Conservation (phyloP, 1,139 yeast species). For the Geotrichum macrosporum region DNA sequence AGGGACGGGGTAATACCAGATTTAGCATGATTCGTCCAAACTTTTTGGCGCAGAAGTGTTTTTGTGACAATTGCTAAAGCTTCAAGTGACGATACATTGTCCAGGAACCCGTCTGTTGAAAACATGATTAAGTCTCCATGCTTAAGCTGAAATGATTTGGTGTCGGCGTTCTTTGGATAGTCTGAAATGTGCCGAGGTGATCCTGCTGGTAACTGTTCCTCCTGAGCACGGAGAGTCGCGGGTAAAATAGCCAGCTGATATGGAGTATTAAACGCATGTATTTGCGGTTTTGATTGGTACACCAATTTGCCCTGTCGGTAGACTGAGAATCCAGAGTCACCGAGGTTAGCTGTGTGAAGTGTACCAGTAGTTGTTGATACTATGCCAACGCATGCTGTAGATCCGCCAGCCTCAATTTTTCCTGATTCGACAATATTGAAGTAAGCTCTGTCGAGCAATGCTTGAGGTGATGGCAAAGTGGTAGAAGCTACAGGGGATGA, state of each 20-base stretch:
- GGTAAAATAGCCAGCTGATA: conserved; percentile 88
- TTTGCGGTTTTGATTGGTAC: conserved; percentile 69
- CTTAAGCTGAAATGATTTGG: conserved; percentile 36
- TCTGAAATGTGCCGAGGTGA: conserved; percentile 61
- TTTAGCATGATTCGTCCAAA: conserved; percentile 21
- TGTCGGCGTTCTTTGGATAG: conserved; percentile 47
- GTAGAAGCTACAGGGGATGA: not conserved
- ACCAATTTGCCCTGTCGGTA: conserved; percentile 63
- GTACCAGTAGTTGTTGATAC: conserved; percentile 51
- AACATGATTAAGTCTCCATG: conserved; percentile 72
- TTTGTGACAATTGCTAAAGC: conserved; percentile 48
- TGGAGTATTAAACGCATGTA: conserved; percentile 88
- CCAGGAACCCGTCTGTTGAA: conserved; percentile 93
- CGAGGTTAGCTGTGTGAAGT: conserved; percentile 71
- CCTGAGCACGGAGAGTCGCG: conserved; percentile 49
- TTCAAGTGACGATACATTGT: conserved; percentile 72
- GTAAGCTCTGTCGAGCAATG: conserved; percentile 8
- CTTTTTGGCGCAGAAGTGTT: conserved; percentile 28
- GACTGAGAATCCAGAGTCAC: conserved; percentile 93
- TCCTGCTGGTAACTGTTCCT: conserved; percentile 36
- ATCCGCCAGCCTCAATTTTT: conserved; percentile 78
- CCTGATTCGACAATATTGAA: conserved; percentile 7
- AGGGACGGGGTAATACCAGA: conserved; percentile 21
- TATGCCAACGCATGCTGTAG: conserved; percentile 86
- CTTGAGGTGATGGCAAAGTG: conserved; percentile 42